Base-by-base conservation (phyloP, 2,329 filamentous ascomycete genomes). In the Colletotrichum spinosum region DNA sequence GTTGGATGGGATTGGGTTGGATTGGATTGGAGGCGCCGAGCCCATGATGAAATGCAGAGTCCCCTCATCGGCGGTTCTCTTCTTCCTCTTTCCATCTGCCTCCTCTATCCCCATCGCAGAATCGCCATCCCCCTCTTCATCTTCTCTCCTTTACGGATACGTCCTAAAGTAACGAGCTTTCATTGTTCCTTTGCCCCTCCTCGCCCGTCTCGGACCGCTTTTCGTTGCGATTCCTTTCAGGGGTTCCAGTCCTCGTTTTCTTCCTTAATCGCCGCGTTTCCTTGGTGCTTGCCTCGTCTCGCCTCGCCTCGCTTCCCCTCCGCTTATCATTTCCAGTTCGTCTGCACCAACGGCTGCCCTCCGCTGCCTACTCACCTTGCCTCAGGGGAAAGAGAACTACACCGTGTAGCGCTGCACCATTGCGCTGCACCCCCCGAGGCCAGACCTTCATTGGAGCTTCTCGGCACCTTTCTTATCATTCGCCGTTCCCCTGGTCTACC, bases 21-120 rank as follows among this genome's bases (percentile, higher is more conserved):
- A 35, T 13, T 50, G 46, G 48, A 38, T 25, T 58, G 46, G 37
- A 49, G 42, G 42, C 50, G 54, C 55, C 55, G 38, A 41, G 38
- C 56, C 63, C 60, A 59, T 67, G 69, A 65, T 65, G 58, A 62
- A 70, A 25, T 25, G 25, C 25, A 25, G 25, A 54, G 60, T 68
- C 65, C 60, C 60, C 55, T 68, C 59, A 70, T 57, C 66, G 60
- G 59, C 54, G 49, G 58, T 66, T 48, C 66, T 67, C 60, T 67
- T 72, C 73, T 72, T 72, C 70, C 65, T 69, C 62, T 55, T 70
- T 67, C 64, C 65, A 67, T 50, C 55, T 58, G 67, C 67, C 58
- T 55, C 68, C 60, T 61, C 62, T 68, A 55, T 65, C 68, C 63
- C 55, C 68, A 60, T 65, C 60, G 44, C 58, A 61, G 54, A 61